Percentiles rank a stretch among this genome's conserved stretches.
Evolutionary conservation across 768 basidiomycete genomes (phyloP).

Genomic region (Hypsizygus marmoreus): DNA sequence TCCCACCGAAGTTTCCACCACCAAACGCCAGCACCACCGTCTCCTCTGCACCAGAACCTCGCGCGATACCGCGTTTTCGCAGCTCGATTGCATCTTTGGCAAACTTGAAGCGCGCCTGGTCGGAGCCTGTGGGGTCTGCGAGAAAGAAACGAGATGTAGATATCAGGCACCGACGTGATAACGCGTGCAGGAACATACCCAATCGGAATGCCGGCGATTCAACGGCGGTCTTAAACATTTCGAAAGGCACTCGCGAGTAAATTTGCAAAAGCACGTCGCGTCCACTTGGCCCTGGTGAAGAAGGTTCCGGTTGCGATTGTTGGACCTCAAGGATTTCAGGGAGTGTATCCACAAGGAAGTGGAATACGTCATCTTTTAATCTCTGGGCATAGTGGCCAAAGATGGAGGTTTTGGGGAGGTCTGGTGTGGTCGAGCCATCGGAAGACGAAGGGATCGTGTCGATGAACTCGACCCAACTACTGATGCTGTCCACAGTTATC

Average conservation of each 20-base stretch:
- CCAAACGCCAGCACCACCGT: constrained; percentile 93
- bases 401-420: constrained; percentile 53
- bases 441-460: constrained; percentile 52
- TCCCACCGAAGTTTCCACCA: constrained; percentile 64
- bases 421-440: constrained; percentile 56
- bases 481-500: constrained; percentile 73
- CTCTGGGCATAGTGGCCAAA: constrained; percentile 79
- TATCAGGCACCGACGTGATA: constrained; percentile 7
- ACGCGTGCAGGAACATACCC: constrained; percentile 43
- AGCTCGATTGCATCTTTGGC: constrained; percentile 87
- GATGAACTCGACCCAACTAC: constrained; percentile 77
- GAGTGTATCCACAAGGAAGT: constrained; percentile 75
- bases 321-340: constrained; percentile 65
- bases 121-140: constrained; percentile 54
- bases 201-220: constrained; percentile 81
- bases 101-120: constrained; percentile 89
- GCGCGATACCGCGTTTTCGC: constrained; percentile 76
- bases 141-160: constrained; percentile 21
- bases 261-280: constrained; percentile 74
- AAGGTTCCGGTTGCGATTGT: constrained; percentile 35
- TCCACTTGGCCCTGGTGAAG: constrained; percentile 47
- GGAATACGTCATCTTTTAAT: constrained; percentile 75
- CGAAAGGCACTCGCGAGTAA: constrained; percentile 82
- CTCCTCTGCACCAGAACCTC: constrained; percentile 75
- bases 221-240: constrained; percentile 81